Conservation (phyloP, 108 stramenopile genomes). For the Chaetoceros tenuissimus region DNA sequence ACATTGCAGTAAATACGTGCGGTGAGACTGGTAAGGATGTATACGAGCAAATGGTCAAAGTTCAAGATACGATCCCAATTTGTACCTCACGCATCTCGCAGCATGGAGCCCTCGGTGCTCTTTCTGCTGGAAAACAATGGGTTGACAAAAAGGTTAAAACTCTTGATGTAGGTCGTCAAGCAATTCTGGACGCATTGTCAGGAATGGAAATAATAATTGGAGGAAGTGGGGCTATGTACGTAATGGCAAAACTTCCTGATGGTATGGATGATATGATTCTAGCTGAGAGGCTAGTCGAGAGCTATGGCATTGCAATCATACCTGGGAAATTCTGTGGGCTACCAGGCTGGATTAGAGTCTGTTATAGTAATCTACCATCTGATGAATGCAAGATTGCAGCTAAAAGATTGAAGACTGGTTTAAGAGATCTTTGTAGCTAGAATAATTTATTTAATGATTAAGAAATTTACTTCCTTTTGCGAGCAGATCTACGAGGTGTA, state of each 20-base stretch:
- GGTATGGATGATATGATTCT: constrained; percentile 31
- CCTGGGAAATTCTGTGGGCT: constrained; percentile 83
- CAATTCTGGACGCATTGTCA: constrained; percentile 61
- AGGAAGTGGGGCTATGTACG: constrained; percentile 87
- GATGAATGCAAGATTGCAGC: constrained; percentile 52
- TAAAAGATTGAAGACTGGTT: constrained; percentile 35
- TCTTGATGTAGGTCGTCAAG: constrained; percentile 51
- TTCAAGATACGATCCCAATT: constrained; percentile 89
- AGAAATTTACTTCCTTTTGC: no score
- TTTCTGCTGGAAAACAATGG: constrained; percentile 69
- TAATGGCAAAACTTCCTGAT: constrained; percentile 79
- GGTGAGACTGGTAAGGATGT: constrained; percentile 8
- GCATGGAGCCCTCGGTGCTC: constrained; percentile 77
- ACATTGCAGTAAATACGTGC: constrained; percentile 48
- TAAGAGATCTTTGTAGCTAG: constrained; percentile 9
- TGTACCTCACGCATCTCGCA: constrained; percentile 79
- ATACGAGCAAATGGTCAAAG: constrained; percentile 28
- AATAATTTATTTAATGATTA: no score
- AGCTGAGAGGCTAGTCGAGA: constrained; percentile 58
- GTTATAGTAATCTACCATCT: constrained; percentile 75
- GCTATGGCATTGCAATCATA: constrained; percentile 82
- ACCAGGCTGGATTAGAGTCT: constrained; percentile 80
- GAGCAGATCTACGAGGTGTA: no score
- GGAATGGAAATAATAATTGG: constrained; percentile 59
- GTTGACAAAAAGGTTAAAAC: constrained; percentile 57